phyloP scores from a whole-genome alignment of 2,329 filamentous ascomycete species.

The Pseudocercospora musae region DNA sequence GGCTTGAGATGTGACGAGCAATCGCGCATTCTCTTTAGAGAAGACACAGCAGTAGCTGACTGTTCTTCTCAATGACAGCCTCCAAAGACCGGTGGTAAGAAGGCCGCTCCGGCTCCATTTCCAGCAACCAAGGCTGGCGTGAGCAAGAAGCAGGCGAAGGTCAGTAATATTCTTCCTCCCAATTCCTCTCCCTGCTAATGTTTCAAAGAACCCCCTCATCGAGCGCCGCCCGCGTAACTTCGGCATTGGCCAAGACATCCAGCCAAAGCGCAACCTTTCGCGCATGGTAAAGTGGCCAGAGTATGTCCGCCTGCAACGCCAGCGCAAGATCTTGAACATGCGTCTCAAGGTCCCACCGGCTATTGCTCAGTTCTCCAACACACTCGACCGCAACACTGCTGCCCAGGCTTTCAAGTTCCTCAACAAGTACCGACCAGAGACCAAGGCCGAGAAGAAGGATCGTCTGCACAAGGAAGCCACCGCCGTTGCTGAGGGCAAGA shows the following conservation, averaged over 20 bases:
- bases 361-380: slow-evolving; percentile 96
- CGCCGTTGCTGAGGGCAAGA: slow-evolving; percentile 97
- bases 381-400: slow-evolving; percentile 94
- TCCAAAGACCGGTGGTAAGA: slow-evolving; percentile 89
- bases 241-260: slow-evolving; percentile 98
- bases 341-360: slow-evolving; percentile 97
- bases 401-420: slow-evolving; percentile 98
- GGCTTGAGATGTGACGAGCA: slow-evolving; percentile 53
- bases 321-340: slow-evolving; percentile 94
- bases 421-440: slow-evolving; percentile 99
- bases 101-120: slow-evolving; percentile 95
- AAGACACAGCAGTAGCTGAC: slow-evolving; percentile 81
- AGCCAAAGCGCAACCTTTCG: slow-evolving; percentile 90
- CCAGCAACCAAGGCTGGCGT: slow-evolving; percentile 81
- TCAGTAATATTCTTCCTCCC: slow-evolving; percentile 50
- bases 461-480: slow-evolving; percentile 97
- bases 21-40: slow-evolving; percentile 76
- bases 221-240: slow-evolving; percentile 98
- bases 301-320: slow-evolving; percentile 96
- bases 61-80: slow-evolving; percentile 99
- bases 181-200: slow-evolving; percentile 8
- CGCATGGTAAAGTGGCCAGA: slow-evolving; percentile 99
- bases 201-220: slow-evolving; percentile 87
- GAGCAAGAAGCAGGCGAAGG: slow-evolving; percentile 94
- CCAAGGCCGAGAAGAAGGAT: slow-evolving; percentile 99